Base-by-base conservation (phyloP, 306 rosid genomes). In the Cucumis hystrix region DNA sequence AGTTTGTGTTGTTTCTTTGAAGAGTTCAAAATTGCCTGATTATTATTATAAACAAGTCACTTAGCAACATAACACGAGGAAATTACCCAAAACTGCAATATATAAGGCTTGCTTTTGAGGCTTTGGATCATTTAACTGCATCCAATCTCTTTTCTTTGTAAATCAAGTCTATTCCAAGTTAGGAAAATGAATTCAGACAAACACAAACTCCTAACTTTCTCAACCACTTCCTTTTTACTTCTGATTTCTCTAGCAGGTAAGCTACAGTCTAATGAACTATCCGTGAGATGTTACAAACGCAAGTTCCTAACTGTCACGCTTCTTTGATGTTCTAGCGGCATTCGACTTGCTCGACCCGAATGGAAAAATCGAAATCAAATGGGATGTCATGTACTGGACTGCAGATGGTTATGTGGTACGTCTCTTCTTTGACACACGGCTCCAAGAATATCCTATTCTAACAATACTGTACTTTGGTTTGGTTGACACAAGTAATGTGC, bases 301-400 rank as follows among this genome's bases (percentile, higher is more conserved):
- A 47, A 0, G 4, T 13, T 47, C 54, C 54, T 47, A 47, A 47
- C 17, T 47, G 54, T 13, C 54, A 65, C 37, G 21, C 8, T 39
- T 41, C 74, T 39, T 40, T 67, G 54, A n/a, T 18, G 62, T 64
- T 37, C 11, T 64, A 64, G 70, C 23, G 7, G 47, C 47, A 7
- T 64, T 35, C 8, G 70, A 64, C 70, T 35, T 23, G 4, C 8
- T 82, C 64, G 84, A 82, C 66, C 84, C 84, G 58, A 63, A 77
- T 23, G 84, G 84, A 73, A 82, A 78, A 60, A 64, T 82, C 28
- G 75, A 80, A 18, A 78, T 82, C 79, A 82, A 64, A 73, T 82
- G 84, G 84, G 84, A 82, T 78, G 47, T 82, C 47, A 30, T 82
- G 82, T 82, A 74, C 17, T 82, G 84, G 84, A 82, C 85, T 65